Evolutionary conservation across 768 basidiomycete species (phyloP), one percentile per base, ranked within the genome.

Genomic region (Rhizopogon rudus): DNA sequence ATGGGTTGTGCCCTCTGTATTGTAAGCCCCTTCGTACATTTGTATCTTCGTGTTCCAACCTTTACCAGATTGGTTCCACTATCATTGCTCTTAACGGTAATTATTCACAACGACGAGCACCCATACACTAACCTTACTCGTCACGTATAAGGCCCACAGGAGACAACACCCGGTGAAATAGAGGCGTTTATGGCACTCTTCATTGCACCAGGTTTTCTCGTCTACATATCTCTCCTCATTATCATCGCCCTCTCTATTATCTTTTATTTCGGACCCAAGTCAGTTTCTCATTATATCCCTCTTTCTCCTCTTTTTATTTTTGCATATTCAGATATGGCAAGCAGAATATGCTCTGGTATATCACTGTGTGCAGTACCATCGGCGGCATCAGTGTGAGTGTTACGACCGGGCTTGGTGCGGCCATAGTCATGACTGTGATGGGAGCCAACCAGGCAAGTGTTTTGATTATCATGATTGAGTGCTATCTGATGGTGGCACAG

Each of bases 341-440:
- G 72, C 84, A 84, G 73, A 91, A 84, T 65, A 97, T 98, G 96
- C 71, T 98, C 51, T 93, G 91, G 90, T 92, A 96, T 70, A 95
- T 98, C 60, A 76, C 80, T 41, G 91, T 99, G 44, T 99, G 97
- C 72, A 92, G 88, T 59, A 86, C 98, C 81, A 98, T 99, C 65
- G 97, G 97, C 16, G 97, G 97, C 0, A 87, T 96, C 46, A 91
- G 88, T 55, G 93, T 96, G 60, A 92, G 89, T 62, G 95, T 96
- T 53, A 96, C 95, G 13, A 94, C 93, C 33, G 96, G 97, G 35
- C 80, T 98, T 39, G 94, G 97, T 44, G 77, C 91, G 42, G 88
- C 93, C 20, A 97, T 98, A 63, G 87, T 99, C 28, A 85, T 88
- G 48, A 83, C 83, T 41, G 82, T 78, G 5, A 73, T 78, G 73